phyloP scores from a whole-genome alignment of 1,139 yeast genomes.

The Pneumocystis murina region DNA sequence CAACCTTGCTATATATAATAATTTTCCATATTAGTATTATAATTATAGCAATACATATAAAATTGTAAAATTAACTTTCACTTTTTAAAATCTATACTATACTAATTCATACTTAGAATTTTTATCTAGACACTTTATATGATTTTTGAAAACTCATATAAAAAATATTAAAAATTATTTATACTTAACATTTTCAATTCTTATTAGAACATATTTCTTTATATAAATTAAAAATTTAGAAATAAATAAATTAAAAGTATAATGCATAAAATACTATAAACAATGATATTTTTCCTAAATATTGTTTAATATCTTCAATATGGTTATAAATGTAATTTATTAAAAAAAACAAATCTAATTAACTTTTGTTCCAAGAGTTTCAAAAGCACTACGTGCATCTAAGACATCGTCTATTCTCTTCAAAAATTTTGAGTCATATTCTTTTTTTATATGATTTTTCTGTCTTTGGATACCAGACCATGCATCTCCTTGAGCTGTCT shows the following conservation, averaged over 20 bases:
- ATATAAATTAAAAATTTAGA: background rate
- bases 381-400: background rate
- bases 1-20: background rate
- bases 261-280: background rate
- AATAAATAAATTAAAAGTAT: background rate
- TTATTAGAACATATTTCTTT: background rate
- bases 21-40: background rate
- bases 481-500: slow-evolving; percentile 11
- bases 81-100: too few species aligned
- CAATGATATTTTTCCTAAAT: background rate
- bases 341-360: background rate
- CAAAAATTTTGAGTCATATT: background rate
- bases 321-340: background rate
- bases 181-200: background rate
- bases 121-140: too few species aligned
- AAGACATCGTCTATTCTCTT: background rate
- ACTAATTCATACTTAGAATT: too few species aligned
- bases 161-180: background rate
- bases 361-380: background rate
- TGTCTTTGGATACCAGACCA: slow-evolving; percentile 8
- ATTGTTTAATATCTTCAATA: background rate
- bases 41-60: too few species aligned
- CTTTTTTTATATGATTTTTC: background rate
- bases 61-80: too few species aligned
- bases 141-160: background rate